Percentiles rank a stretch among this genome's conserved stretches.
These are phyloP conservation scores for Botrytis porri DNA, from an alignment of 2,329 filamentous ascomycete species.

Conservation along the genomic window DNA sequence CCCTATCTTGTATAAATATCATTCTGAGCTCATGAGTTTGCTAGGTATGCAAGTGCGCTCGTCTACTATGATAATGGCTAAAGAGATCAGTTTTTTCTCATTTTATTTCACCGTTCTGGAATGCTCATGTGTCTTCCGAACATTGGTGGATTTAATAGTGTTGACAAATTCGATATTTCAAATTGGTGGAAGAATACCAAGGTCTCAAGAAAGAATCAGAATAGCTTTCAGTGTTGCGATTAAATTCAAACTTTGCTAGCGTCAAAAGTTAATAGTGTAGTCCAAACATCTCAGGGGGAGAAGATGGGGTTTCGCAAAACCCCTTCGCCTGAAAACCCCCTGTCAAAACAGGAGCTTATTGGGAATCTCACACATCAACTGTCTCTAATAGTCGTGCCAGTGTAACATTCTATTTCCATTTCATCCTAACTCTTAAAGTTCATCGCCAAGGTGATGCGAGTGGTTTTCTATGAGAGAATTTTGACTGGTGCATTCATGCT, in stretches of 20 bases:
- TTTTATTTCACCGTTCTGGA: not conserved
- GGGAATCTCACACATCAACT: not conserved
- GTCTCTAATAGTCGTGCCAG: not conserved
- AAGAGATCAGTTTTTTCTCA: not conserved
- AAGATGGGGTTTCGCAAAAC: not conserved
- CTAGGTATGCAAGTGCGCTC: not conserved
- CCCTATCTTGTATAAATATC: not conserved
- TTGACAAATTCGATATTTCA: not conserved
- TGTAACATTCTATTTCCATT: not conserved
- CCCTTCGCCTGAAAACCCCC: not conserved
- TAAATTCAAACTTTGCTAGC: not conserved
- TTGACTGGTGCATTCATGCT: not conserved
- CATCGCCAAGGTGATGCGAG: not conserved
- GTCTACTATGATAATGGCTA: not conserved
- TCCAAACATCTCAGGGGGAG: not conserved
- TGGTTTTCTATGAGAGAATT: not conserved
- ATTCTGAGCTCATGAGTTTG: not conserved
- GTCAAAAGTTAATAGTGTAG: not conserved
- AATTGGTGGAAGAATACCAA: not conserved
- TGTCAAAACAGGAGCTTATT: not conserved
- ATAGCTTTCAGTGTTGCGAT: slow-evolving; percentile 40
- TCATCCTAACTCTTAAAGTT: not conserved
- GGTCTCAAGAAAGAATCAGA: not conserved
- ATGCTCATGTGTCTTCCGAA: not conserved
- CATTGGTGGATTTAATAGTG: not conserved